These are phyloP conservation scores for Micromonas commoda DNA, from an alignment of 139 green algal species.

Conservation along the genomic window DNA sequence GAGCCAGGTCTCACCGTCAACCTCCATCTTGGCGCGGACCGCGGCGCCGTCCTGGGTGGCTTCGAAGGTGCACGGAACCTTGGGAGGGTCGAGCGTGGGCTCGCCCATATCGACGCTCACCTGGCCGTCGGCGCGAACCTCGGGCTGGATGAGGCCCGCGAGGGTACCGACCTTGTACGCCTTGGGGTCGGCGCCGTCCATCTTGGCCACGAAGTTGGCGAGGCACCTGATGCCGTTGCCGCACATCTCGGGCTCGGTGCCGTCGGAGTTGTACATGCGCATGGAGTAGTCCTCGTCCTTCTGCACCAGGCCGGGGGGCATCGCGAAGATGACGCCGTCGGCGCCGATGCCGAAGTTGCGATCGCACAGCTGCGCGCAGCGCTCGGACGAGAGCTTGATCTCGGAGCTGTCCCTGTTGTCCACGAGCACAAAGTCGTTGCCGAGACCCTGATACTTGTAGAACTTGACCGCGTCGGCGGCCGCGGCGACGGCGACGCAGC, in stretches of 20 bases:
- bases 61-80: constrained; percentile 76
- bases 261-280: constrained; percentile 97
- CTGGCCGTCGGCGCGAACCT: constrained; percentile 77
- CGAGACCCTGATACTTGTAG: constrained; percentile 94
- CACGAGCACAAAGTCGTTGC: constrained; percentile 98
- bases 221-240: constrained; percentile 95
- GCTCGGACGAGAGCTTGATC: constrained; percentile 63
- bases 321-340: constrained; percentile 70
- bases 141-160: constrained; percentile 87
- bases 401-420: constrained; percentile 78
- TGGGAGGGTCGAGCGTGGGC: constrained; percentile 65
- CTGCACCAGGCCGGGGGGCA: constrained; percentile 18
- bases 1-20: constrained; percentile 61
- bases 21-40: not conserved
- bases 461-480: constrained; percentile 65
- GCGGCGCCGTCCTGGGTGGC: constrained; percentile 43
- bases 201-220: constrained; percentile 80
- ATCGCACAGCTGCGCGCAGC: constrained; percentile 81
- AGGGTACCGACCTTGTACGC: constrained; percentile 83
- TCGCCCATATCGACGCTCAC: constrained; percentile 95
- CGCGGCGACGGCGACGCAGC: no score
- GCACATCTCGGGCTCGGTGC: constrained; percentile 98
- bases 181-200: constrained; percentile 45
- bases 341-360: constrained; percentile 93
- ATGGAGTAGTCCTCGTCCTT: constrained; percentile 84